Base-by-base conservation (phyloP, 768 basidiomycete genomes). In the Postia placenta region DNA sequence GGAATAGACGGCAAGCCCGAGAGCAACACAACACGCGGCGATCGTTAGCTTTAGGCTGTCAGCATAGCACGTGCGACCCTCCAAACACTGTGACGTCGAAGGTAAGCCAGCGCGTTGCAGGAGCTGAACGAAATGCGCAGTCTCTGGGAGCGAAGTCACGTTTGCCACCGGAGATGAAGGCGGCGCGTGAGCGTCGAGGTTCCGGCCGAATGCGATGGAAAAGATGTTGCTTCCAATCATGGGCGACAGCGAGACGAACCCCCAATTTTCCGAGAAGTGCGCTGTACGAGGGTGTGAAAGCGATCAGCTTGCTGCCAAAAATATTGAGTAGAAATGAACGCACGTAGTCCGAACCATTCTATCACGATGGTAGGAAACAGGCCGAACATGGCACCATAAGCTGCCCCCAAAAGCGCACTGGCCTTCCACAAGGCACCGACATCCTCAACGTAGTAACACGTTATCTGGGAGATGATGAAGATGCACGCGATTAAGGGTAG, bases 261-360 rank as follows among this genome's bases (percentile, higher is more conserved):
- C 91, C 86, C 85, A 92, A 65, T 93, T 93, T 68, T 92, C 85
- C 1, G 83, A 83, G 56, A 88, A 86, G 60, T 86, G 85, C 11
- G 72, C 82, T 84, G 54, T 22, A 6, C 42, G 24, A 44, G 5
- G 15, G 12, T n/a, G n/a, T 40, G 38, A 9, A 27, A 5, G 28
- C 28, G 15, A 43, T 17, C 14, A 42, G 12, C 6, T 9, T 24
- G 20, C 14, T 17, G 4, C 20, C 11, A 23, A 26, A 26, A 38
- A 4, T 14, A 38, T 19, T 22, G 23, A 41, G 15, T 25, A 11
- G 17, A 5, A n/a, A 19, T 14, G 11, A 2, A 80, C 86, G 60
- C 57, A 88, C 88, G 71, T 59, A 94, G 71, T 5, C 92, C 92
- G 56, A 93, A 94, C 89, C 88, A 92, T 56, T 94, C 92, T 22